A percentile compares a stretch with the other conserved stretches of the same genome.
Evolutionary conservation across 2,329 filamentous ascomycete species (phyloP).

Genomic region (Diaporthe capsici): DNA sequence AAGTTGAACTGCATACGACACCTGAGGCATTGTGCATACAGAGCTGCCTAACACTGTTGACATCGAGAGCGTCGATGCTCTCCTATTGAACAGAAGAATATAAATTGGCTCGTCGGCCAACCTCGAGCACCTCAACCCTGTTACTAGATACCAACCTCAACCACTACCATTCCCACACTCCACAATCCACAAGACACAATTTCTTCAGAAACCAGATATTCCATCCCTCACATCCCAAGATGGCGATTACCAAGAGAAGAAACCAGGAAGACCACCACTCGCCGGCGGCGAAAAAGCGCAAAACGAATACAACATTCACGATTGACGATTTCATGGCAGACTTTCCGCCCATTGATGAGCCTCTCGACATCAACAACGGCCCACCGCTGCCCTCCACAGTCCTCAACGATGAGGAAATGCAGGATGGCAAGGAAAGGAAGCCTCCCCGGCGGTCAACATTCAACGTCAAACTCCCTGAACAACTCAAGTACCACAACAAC

Average conservation of each 20-base stretch:
- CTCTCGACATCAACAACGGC: not conserved
- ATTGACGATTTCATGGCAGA: not conserved
- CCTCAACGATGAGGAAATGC: not conserved
- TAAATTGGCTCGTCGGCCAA: not conserved
- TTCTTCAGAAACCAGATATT: not conserved
- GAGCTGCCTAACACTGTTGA: not conserved
- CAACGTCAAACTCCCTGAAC: not conserved
- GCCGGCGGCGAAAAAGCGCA: not conserved
- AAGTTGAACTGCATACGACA: no score
- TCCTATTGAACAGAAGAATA: not conserved
- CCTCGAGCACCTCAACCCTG: not conserved
- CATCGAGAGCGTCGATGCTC: not conserved
- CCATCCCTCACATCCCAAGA: not conserved
- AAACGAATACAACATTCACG: not conserved
- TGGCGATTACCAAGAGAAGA: not conserved
- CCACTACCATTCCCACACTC: not conserved
- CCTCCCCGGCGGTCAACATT: not conserved
- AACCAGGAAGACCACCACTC: not conserved
- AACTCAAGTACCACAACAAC: not conserved
- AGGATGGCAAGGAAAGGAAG: not conserved
- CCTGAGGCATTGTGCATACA: not conserved
- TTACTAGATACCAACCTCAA: not conserved
- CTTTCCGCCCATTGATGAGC: not conserved
- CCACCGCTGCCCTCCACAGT: not conserved
- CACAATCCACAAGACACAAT: not conserved